A percentile compares a stretch with the other conserved stretches of the same genome.
Conservation (phyloP, 805 yeast species). For the Metschnikowia noctiluminum region DNA sequence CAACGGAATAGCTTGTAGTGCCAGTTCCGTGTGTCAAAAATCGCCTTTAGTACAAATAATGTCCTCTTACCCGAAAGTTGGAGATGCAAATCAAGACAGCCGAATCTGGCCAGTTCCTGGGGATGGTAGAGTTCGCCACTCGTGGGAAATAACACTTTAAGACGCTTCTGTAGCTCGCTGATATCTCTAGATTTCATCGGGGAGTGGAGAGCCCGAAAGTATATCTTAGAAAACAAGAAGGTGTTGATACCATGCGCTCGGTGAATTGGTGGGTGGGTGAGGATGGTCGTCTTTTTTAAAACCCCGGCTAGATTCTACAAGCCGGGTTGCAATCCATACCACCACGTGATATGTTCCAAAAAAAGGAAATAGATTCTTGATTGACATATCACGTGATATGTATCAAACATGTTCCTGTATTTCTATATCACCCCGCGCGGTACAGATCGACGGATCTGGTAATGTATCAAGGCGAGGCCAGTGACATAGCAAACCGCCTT, state of each 20-base stretch:
- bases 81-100: neutral
- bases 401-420: too few relatives aligned
- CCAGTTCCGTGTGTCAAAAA: neutral
- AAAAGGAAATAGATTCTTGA: too few relatives aligned
- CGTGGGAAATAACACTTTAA: neutral
- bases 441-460: too few relatives aligned
- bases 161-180: neutral
- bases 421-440: too few relatives aligned
- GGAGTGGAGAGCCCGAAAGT: neutral
- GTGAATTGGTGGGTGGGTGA: neutral
- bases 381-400: too few relatives aligned
- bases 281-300: neutral
- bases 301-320: neutral
- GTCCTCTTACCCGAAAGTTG: conserved; percentile 1
- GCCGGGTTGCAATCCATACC: too few relatives aligned
- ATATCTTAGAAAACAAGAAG: neutral
- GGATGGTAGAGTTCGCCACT: neutral
- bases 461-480: too few relatives aligned
- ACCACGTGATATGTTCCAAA: too few relatives aligned
- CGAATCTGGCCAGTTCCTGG: neutral
- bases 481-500: too few relatives aligned
- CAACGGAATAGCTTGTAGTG: neutral
- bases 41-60: neutral
- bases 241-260: neutral
- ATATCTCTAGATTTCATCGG: neutral